phyloP scores from a whole-genome alignment of 2,329 filamentous ascomycete genomes.

The Phyllosticta citriasiana region DNA sequence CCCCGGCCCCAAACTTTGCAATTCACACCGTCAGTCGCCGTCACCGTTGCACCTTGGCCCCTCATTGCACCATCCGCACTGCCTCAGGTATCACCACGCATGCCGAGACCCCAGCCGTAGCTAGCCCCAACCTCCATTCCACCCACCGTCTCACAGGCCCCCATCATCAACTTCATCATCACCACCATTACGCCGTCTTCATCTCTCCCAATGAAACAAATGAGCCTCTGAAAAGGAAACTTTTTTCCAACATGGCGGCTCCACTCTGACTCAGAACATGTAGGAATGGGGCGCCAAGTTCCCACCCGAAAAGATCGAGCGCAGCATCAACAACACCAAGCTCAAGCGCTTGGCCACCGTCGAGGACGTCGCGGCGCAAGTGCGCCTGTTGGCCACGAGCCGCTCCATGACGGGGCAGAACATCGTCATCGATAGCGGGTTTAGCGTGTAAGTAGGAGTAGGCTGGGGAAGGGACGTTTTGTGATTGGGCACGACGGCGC shows the following conservation, averaged over 20 bases:
- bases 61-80: background rate
- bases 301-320: conserved; percentile 34
- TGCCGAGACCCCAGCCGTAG: background rate
- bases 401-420: conserved; percentile 29
- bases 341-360: conserved; percentile 45
- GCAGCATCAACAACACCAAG: conserved; percentile 33
- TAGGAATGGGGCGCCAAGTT: conserved; percentile 41
- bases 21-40: conserved; percentile 13
- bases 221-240: too few relatives aligned
- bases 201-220: too few relatives aligned
- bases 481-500: too few relatives aligned
- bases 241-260: too few relatives aligned
- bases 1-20: background rate
- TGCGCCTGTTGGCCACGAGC: conserved; percentile 24
- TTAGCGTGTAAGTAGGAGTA: conserved; percentile 16
- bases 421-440: conserved; percentile 27
- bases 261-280: too few relatives aligned
- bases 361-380: conserved; percentile 34
- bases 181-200: background rate
- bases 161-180: background rate
- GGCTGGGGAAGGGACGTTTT: background rate
- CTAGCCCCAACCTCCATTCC: background rate
- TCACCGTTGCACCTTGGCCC: conserved; percentile 18
- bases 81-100: background rate
- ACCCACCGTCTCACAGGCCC: background rate